Evolutionary conservation across 2,329 filamentous ascomycete genomes (phyloP).

Genomic region (Blumeria graminis): DNA sequence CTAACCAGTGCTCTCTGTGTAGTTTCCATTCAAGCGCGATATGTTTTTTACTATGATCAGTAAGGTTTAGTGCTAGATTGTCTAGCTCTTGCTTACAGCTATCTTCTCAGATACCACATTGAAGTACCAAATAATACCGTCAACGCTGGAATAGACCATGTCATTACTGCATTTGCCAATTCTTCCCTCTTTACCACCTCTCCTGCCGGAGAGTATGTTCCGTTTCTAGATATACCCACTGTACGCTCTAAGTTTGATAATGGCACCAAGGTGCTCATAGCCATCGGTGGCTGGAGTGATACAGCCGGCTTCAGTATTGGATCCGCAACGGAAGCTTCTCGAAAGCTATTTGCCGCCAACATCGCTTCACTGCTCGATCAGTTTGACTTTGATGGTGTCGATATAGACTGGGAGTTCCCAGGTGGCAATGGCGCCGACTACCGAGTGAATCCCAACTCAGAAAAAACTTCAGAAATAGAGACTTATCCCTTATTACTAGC

Average conservation of each 20-base stretch:
- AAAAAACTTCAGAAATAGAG: slow-evolving; percentile 35
- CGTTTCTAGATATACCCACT: slow-evolving; percentile 4
- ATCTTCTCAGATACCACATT: too few relatives aligned
- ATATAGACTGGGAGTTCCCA: slow-evolving; percentile 29
- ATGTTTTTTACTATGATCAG: background rate
- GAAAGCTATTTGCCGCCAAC: slow-evolving; percentile 36
- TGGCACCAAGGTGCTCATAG: slow-evolving; percentile 38
- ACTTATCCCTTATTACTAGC: slow-evolving; percentile 36
- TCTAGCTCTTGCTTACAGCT: too few relatives aligned
- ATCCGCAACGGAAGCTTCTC: slow-evolving; percentile 25
- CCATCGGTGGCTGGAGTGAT: slow-evolving; percentile 58
- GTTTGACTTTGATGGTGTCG: slow-evolving; percentile 35
- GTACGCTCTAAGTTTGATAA: slow-evolving; percentile 18
- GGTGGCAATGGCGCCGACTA: slow-evolving; percentile 41
- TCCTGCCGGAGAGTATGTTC: slow-evolving; percentile 6
- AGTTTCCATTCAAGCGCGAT: background rate
- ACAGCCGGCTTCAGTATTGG: slow-evolving; percentile 35
- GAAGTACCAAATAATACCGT: slow-evolving; percentile 5
- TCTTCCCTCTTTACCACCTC: slow-evolving; percentile 5
- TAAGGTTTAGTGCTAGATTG: too few relatives aligned
- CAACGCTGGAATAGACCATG: slow-evolving; percentile 6
- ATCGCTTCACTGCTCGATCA: slow-evolving; percentile 34
- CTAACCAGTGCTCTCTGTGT: background rate
- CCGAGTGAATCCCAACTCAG: slow-evolving; percentile 33
- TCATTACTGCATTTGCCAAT: slow-evolving; percentile 8